Base-by-base conservation (phyloP, 2,329 filamentous ascomycete species). In the Phialophora tarda region DNA sequence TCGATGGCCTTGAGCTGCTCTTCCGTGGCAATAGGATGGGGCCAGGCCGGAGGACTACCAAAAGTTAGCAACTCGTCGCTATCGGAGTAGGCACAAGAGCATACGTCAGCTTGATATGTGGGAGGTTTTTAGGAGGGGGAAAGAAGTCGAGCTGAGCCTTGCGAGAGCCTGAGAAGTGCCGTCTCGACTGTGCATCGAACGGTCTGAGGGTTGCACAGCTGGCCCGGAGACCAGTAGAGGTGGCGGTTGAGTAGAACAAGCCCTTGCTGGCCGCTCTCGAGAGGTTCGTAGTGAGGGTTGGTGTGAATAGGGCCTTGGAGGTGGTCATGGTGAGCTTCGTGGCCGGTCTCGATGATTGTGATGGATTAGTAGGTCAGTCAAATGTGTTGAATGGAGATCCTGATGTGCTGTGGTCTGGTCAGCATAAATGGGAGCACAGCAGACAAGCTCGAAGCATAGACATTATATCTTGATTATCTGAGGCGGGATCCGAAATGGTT, bases 1-100 rank as follows among this genome's bases (percentile, higher is more conserved):
- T 83, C 82, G 58, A 98, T 87, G 24, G 78, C 76, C 26, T 85
- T 82, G 90, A 98, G 95, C 77, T 97, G 89, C 69, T 90, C 84
- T 74, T 90, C 85, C 30, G 90, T 91, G 77, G 91, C 96, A 1
- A 21, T 48, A 8, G 64, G 69, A 59, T 74, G 72, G 4, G 68
- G 71, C 71, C 71, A 74, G 69, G 71, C 64, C 62, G 72, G 54
- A 55, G 69, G 68, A 67, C 88, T 84, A 67, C 30, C 21, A 54
- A n/a, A 17, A 58, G 51, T 58, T 64, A 53, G 56, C 48, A 26
- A 11, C 34, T 53, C n/a, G 63, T 30, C 11, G 47, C 70, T 12
- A 58, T 38, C n/a, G 47, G 34, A 44, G 30, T 23, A 23, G 17
- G 38, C 11, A 2, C 11, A 17, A 14, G 38, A 11, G 38, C 69